Percentiles rank a stretch among this genome's conserved stretches.
These are phyloP conservation scores for Trichoderma sp. DNA, from an alignment of 2,329 filamentous ascomycete species.

Conservation along the genomic window DNA sequence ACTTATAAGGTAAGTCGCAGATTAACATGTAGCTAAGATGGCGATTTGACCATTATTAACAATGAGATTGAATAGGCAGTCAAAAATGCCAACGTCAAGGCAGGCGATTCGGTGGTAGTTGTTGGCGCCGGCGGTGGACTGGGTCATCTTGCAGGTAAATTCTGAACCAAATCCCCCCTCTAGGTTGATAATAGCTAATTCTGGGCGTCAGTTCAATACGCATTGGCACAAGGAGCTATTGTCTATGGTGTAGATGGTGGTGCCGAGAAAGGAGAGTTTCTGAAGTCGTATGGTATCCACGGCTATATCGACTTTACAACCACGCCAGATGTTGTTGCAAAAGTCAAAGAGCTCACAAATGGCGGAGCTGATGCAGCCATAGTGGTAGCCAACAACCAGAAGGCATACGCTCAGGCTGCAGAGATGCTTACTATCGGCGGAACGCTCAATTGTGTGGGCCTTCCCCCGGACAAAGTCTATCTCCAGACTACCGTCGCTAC, in stretches of 20 bases:
- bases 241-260: conserved; percentile 26
- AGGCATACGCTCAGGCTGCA: conserved; percentile 26
- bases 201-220: conserved; percentile 25
- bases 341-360: conserved; percentile 20
- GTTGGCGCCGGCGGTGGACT: conserved; percentile 27
- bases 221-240: conserved; percentile 25
- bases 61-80: conserved; percentile 20
- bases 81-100: conserved; percentile 27
- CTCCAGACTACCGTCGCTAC: conserved; percentile 27
- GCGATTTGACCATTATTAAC: not conserved
- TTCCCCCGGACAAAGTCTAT: conserved; percentile 25
- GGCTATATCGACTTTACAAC: conserved; percentile 27
- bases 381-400: conserved; percentile 25
- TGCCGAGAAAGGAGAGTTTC: conserved; percentile 24
- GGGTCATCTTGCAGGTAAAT: conserved; percentile 27
- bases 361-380: conserved; percentile 27
- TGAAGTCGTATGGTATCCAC: conserved; percentile 23
- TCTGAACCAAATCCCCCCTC: not conserved
- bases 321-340: conserved; percentile 13
- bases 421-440: conserved; percentile 28
- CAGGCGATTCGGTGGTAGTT: conserved; percentile 28
- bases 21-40: rapidly evolving
- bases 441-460: conserved; percentile 27
- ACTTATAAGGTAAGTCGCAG: conserved; percentile 26
- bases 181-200: not conserved